Conservation (phyloP, 2,329 filamentous ascomycete genomes). For the Zymoseptoria passerinii region DNA sequence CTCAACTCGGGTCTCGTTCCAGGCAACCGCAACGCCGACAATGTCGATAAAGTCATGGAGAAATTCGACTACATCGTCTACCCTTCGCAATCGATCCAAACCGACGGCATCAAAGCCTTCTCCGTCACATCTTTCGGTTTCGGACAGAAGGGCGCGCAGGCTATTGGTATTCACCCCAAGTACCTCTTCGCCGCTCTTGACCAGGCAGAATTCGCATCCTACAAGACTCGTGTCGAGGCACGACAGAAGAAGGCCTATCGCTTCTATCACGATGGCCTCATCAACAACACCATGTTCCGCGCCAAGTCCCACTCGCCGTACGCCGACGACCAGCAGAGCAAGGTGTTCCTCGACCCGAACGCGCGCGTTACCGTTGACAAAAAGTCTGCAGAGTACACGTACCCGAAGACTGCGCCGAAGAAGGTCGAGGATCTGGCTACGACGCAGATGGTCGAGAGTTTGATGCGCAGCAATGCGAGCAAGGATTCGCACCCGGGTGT, state of each 20-base stretch:
- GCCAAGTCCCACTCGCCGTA: conserved; percentile 91
- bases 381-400: conserved; percentile 73
- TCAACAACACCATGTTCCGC: conserved; percentile 96
- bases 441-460: conserved; percentile 64
- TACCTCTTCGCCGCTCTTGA: conserved; percentile 95
- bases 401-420: conserved; percentile 61
- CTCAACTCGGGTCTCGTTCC: conserved; percentile 90
- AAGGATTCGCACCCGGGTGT: conserved; percentile 73
- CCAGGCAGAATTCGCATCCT: conserved; percentile 68
- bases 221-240: conserved; percentile 80
- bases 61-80: conserved; percentile 97
- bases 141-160: conserved; percentile 97
- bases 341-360: conserved; percentile 88
- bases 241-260: conserved; percentile 98
- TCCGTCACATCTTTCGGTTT: conserved; percentile 98
- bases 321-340: conserved; percentile 73
- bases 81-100: conserved; percentile 90
- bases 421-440: conserved; percentile 56
- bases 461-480: conserved; percentile 56
- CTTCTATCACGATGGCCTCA: conserved; percentile 95
- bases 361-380: conserved; percentile 78
- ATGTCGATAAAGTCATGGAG: conserved; percentile 93
- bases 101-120: conserved; percentile 96
- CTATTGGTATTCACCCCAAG: conserved; percentile 91
- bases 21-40: conserved; percentile 96